These are phyloP conservation scores for Hypoxylon subgilvum DNA, from an alignment of 495 filamentous ascomycete genomes.

Conservation along the genomic window DNA sequence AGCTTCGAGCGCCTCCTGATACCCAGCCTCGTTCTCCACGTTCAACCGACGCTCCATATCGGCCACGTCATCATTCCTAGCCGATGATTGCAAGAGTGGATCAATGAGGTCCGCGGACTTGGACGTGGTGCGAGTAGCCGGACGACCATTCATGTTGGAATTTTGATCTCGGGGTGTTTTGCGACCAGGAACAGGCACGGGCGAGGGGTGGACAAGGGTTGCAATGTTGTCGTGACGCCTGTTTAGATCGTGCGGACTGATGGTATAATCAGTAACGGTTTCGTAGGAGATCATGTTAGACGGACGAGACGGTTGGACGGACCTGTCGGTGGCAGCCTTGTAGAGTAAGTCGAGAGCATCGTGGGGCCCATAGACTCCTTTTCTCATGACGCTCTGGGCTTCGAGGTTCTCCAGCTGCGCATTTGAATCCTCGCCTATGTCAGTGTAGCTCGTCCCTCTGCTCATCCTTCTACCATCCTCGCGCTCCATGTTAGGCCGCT, in stretches of 20 bases:
- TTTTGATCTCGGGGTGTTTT: constrained; percentile 29
- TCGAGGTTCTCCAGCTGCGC: constrained; percentile 63
- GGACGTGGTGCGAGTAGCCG: constrained; percentile 25
- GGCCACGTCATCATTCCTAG: constrained; percentile 41
- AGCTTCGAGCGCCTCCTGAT: constrained; percentile 73
- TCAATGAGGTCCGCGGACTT: constrained; percentile 42
- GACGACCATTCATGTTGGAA: constrained; percentile 23
- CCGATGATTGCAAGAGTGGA: constrained; percentile 35
- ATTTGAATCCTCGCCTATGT: constrained; percentile 45
- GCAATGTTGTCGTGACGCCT: constrained; percentile 36
- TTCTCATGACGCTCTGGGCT: constrained; percentile 66
- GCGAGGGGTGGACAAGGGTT: constrained; percentile 35
- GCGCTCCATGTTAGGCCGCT: constrained; percentile 49
- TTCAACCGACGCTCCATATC: constrained; percentile 45
- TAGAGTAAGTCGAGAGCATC: constrained; percentile 73
- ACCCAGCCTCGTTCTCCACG: constrained; percentile 54
- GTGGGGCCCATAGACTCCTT: constrained; percentile 70
- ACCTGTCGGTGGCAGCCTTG: constrained; percentile 70
- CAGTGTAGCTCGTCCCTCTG: constrained; percentile 38
- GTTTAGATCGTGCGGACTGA: constrained; percentile 38
- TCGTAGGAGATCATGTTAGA: constrained; percentile 11
- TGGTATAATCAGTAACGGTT: constrained; percentile 31
- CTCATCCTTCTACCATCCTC: constrained; percentile 20
- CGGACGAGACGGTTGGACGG: constrained; percentile 33
- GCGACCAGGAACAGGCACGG: constrained; percentile 31